Conservation (phyloP, 2,329 filamentous ascomycete species). For the Arthrobotrys sinensis region DNA sequence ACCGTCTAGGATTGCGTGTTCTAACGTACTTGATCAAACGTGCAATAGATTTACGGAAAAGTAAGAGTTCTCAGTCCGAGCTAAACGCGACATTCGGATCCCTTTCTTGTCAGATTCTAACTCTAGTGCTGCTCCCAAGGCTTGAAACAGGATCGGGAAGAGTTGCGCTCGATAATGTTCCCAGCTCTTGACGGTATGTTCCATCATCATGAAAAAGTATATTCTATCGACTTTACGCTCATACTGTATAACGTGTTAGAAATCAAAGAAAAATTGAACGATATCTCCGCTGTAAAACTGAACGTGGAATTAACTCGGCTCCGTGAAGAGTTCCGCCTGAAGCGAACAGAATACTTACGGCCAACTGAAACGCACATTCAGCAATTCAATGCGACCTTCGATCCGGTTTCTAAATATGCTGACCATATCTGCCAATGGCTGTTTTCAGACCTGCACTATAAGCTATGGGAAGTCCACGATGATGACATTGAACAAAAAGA, state of each 20-base stretch:
- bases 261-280: conserved; percentile 35
- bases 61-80: neutral
- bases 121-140: neutral
- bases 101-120: neutral
- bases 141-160: conserved; percentile 38
- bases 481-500: conserved; percentile 30
- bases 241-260: conserved; percentile 1
- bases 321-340: conserved; percentile 31
- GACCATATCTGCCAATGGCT: conserved; percentile 59
- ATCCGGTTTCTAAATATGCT: conserved; percentile 43
- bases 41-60: conserved; percentile 45
- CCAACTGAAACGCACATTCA: conserved; percentile 41
- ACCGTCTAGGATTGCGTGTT: neutral
- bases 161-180: conserved; percentile 45
- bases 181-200: conserved; percentile 46
- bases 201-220: neutral
- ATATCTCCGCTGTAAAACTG: conserved; percentile 32
- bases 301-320: conserved; percentile 29
- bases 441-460: conserved; percentile 39
- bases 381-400: conserved; percentile 42
- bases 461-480: conserved; percentile 47
- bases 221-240: neutral
- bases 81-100: too few species aligned
- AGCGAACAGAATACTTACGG: conserved; percentile 34
- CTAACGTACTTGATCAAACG: neutral